Evolutionary conservation across 257 asterid genomes (phyloP).

Genomic region (Scutellaria barbata): DNA sequence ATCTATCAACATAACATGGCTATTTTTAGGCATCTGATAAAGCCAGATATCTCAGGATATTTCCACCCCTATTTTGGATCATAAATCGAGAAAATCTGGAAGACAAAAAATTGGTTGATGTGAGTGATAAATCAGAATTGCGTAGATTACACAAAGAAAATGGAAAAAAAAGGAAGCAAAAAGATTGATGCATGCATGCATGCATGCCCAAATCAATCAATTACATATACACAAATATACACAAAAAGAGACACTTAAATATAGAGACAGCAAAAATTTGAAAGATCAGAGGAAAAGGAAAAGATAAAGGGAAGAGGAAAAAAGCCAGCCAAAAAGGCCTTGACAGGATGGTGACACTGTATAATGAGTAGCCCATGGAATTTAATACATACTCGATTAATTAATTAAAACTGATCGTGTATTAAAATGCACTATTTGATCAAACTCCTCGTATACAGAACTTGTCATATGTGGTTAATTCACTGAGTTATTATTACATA

Average conservation of each 20-base stretch:
- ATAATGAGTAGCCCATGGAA: conserved; percentile 36
- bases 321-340: conserved; percentile 38
- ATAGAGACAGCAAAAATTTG: conserved; percentile 24
- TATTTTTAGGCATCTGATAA: conserved; percentile 40
- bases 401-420: no score
- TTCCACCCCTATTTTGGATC: conserved; percentile 40
- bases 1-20: conserved; percentile 30
- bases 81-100: conserved; percentile 40
- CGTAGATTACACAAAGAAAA: conserved; percentile 37
- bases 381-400: background rate
- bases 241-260: conserved; percentile 23
- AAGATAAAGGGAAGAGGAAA: conserved; percentile 22
- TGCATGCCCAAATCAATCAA: conserved; percentile 62
- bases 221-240: conserved; percentile 18
- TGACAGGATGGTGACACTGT: conserved; percentile 71
- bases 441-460: no score
- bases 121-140: conserved; percentile 36
- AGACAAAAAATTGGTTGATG: conserved; percentile 41
- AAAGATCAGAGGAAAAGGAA: conserved; percentile 35
- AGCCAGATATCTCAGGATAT: conserved; percentile 43
- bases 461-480: no score
- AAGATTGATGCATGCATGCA: conserved; percentile 31
- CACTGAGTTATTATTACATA: no score
- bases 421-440: no score
- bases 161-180: conserved; percentile 36